phyloP scores from a whole-genome alignment of 768 basidiomycete species.

The Asterophora parasitica region DNA sequence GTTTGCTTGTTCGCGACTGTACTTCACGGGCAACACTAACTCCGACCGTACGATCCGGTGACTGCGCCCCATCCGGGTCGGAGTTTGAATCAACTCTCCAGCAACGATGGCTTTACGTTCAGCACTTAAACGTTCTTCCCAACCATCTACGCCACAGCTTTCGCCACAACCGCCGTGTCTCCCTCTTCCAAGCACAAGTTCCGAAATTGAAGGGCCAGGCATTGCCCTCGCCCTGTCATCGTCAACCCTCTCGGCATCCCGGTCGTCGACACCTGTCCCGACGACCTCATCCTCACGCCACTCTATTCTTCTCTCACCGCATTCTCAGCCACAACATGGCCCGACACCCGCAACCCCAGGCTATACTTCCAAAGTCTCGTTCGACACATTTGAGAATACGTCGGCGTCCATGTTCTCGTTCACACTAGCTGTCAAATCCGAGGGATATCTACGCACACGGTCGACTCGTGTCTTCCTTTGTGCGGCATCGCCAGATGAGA shows the following conservation, averaged over 20 bases:
- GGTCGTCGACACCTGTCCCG: slow-evolving; percentile 8
- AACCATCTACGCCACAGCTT: slow-evolving; percentile 24
- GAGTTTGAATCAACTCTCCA: no score
- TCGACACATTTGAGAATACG: slow-evolving; percentile 84
- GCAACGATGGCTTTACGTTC: slow-evolving; percentile 46
- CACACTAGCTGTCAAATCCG: slow-evolving; percentile 79
- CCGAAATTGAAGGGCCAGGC: slow-evolving; percentile 17
- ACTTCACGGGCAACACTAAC: no score
- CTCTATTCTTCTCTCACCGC: slow-evolving; percentile 12
- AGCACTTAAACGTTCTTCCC: slow-evolving; percentile 45
- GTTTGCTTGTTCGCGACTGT: no score
- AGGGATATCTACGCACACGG: slow-evolving; percentile 69
- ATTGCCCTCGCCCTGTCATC: slow-evolving; percentile 13
- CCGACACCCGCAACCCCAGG: slow-evolving; percentile 21
- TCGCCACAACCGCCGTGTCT: slow-evolving; percentile 16
- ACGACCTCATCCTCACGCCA: slow-evolving; percentile 1
- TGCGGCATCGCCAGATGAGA: slow-evolving; percentile 85
- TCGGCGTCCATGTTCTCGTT: slow-evolving; percentile 83
- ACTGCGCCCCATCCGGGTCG: no score
- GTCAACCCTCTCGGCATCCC: slow-evolving; percentile 7
- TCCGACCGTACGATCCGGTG: no score
- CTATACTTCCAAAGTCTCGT: slow-evolving; percentile 72
- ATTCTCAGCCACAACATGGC: slow-evolving; percentile 10
- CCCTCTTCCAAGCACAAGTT: slow-evolving; percentile 16
- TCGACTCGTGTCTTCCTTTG: slow-evolving; percentile 87